phyloP scores from a whole-genome alignment of 228 moss, liverwort and hornwort species.

The Sphagnum fallax region DNA sequence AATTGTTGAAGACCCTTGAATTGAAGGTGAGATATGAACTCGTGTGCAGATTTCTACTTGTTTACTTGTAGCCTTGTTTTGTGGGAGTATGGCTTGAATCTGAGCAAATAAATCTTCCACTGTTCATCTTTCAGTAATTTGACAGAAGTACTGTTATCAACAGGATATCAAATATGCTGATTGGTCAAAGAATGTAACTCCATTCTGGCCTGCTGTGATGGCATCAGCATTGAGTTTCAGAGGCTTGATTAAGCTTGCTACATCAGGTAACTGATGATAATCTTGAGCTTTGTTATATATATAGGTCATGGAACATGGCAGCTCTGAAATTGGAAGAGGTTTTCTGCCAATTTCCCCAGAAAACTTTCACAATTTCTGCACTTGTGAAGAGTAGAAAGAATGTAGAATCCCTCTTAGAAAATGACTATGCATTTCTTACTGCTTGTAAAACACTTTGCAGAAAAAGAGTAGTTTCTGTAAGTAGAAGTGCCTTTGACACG shows the following conservation, averaged over 20 bases:
- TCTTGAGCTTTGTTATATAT: neutral
- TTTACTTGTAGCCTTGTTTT: neutral
- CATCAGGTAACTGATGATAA: conserved; percentile 41
- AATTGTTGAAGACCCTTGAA: conserved; percentile 50
- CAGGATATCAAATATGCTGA: conserved; percentile 89
- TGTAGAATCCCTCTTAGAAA: no score
- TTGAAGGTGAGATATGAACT: conserved; percentile 34
- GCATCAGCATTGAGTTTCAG: conserved; percentile 67
- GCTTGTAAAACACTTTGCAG: no score
- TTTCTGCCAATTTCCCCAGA: no score
- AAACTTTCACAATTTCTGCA: neutral
- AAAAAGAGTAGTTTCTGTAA: no score
- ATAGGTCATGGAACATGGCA: no score
- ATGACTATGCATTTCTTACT: no score
- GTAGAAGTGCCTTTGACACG: no score
- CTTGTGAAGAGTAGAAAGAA: no score
- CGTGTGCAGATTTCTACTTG: neutral
- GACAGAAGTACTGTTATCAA: neutral
- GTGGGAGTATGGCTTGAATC: neutral
- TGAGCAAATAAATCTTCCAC: neutral
- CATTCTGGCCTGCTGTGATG: conserved; percentile 97
- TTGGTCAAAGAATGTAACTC: conserved; percentile 81
- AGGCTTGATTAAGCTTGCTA: conserved; percentile 78
- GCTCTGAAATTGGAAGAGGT: no score
- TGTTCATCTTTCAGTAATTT: neutral